These are phyloP conservation scores for Stylonectria norvegica DNA, from an alignment of 2,329 filamentous ascomycete genomes.

Conservation along the genomic window DNA sequence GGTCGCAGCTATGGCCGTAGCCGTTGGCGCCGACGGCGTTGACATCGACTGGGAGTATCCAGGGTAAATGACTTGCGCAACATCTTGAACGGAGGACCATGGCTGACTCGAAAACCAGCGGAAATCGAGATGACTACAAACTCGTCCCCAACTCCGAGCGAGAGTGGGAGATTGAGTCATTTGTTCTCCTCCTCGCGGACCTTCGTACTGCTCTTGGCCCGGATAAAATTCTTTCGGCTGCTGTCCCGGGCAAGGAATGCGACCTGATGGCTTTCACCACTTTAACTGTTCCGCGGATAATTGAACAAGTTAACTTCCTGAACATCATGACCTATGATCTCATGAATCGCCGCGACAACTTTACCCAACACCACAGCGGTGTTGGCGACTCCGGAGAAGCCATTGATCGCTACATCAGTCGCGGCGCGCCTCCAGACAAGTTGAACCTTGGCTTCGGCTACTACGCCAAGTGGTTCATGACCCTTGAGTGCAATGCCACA, in stretches of 20 bases:
- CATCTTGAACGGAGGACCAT: neutral
- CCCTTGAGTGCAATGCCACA: slow-evolving; percentile 39
- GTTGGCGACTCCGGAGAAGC: slow-evolving; percentile 52
- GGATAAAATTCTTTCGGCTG: slow-evolving; percentile 61
- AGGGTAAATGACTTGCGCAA: slow-evolving; percentile 31
- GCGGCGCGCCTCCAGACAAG: slow-evolving; percentile 49
- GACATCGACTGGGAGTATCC: slow-evolving; percentile 66
- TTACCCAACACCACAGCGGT: slow-evolving; percentile 64
- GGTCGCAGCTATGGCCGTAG: slow-evolving; percentile 58
- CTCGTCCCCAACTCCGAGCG: slow-evolving; percentile 58
- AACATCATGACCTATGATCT: slow-evolving; percentile 70
- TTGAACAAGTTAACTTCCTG: slow-evolving; percentile 59
- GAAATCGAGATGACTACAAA: slow-evolving; percentile 70
- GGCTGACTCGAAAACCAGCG: slow-evolving; percentile 34
- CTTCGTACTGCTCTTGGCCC: slow-evolving; percentile 55
- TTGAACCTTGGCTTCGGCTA: slow-evolving; percentile 64
- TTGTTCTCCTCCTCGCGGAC: slow-evolving; percentile 56
- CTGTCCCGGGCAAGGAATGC: slow-evolving; percentile 59
- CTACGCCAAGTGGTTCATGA: slow-evolving; percentile 63
- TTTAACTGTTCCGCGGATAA: slow-evolving; percentile 56
- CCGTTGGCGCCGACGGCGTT: slow-evolving; percentile 61
- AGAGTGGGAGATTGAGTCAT: slow-evolving; percentile 59
- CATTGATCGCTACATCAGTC: slow-evolving; percentile 57
- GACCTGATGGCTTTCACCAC: slow-evolving; percentile 67
- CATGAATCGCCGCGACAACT: slow-evolving; percentile 64